These are phyloP conservation scores for Balakata baccata DNA, from an alignment of 345 rosid species.

Conservation along the genomic window DNA sequence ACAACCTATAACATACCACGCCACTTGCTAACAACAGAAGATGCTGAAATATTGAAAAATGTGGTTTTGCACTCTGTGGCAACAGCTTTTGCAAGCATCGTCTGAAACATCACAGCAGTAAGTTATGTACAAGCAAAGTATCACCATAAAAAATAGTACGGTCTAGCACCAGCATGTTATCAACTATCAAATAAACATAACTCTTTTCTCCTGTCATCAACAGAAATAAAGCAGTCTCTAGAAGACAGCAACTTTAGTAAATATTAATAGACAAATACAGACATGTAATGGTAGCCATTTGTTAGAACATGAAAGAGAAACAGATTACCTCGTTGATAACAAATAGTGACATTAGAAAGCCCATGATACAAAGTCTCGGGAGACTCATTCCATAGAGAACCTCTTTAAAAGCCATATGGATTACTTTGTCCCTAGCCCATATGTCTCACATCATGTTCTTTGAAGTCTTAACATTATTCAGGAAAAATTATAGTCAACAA, in stretches of 20 bases:
- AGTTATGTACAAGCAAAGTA: constrained; percentile 9
- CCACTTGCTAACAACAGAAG: constrained; percentile 99
- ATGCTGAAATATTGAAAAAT: constrained; percentile 95
- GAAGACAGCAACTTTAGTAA: neutral
- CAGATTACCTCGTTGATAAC: neutral
- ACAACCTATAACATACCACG: constrained; percentile 51
- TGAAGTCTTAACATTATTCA: neutral
- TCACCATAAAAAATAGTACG: neutral
- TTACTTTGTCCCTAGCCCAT: neutral
- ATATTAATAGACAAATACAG: neutral
- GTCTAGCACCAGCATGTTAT: constrained; percentile 3
- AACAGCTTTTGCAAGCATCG: constrained; percentile 99
- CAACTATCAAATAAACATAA: neutral
- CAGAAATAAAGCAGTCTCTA: neutral
- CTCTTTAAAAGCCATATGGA: neutral
- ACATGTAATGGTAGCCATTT: neutral
- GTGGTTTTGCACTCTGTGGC: constrained; percentile 99
- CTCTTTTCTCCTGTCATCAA: neutral
- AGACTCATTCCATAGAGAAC: neutral
- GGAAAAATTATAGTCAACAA: neutral
- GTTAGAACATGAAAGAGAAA: neutral
- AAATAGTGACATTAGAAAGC: neutral
- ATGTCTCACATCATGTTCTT: neutral
- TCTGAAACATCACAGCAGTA: constrained; percentile 44
- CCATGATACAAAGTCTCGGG: neutral